Conservation (phyloP, 257 asterid species). For the Fraxinus cuspidata region DNA sequence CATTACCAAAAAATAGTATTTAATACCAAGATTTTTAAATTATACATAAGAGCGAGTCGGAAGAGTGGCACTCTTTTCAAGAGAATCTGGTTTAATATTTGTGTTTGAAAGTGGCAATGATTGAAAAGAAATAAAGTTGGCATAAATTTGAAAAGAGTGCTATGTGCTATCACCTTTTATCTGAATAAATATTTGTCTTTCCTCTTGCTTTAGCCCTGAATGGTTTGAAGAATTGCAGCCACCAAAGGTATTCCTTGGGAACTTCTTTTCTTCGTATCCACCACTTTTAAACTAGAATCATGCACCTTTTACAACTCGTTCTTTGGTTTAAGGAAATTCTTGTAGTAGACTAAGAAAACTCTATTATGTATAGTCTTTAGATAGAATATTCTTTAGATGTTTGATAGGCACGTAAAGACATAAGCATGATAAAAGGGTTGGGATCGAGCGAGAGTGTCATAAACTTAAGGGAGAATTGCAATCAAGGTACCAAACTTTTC, state of each 20-base stretch:
- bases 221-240: neutral
- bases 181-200: neutral
- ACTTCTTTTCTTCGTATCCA: neutral
- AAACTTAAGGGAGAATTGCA: too few relatives aligned
- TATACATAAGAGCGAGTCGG: neutral
- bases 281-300: neutral
- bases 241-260: neutral
- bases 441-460: too few relatives aligned
- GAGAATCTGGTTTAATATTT: conserved; percentile 19
- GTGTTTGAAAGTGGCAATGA: conserved; percentile 26
- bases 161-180: neutral
- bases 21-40: neutral
- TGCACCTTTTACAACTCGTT: neutral
- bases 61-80: conserved; percentile 29
- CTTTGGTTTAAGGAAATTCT: neutral
- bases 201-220: neutral
- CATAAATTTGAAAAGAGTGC: conserved; percentile 3
- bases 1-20: neutral
- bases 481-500: too few relatives aligned
- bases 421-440: too few relatives aligned
- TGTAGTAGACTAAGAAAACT: neutral
- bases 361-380: neutral
- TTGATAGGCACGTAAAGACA: too few relatives aligned
- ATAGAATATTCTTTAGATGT: too few relatives aligned
- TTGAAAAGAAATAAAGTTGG: conserved; percentile 33